A percentile compares a stretch with the other conserved stretches of the same genome.
phyloP scores from a whole-genome alignment of 2,329 filamentous ascomycete species.

The Zalaria sp. region DNA sequence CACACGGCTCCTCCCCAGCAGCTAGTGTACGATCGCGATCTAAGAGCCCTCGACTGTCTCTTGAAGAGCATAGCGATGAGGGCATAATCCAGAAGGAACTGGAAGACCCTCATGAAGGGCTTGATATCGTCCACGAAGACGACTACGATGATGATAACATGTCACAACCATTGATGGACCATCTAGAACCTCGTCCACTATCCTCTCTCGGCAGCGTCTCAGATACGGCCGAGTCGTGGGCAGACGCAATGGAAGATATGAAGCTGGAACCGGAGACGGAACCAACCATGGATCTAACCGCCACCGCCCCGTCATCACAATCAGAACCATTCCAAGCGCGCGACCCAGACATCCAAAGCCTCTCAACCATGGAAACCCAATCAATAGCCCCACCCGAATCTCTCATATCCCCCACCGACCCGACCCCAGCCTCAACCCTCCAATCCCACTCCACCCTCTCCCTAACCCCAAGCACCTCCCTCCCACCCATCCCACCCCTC shows the following conservation, averaged over 20 bases:
- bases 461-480: conserved; percentile 1
- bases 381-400: background rate
- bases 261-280: conserved; percentile 5
- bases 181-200: conserved; percentile 20
- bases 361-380: background rate
- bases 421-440: background rate
- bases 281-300: background rate
- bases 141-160: conserved; percentile 4
- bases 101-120: conserved; percentile 11
- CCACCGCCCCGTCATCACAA: background rate
- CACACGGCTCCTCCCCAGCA: background rate
- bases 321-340: background rate
- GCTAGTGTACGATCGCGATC: conserved; percentile 6
- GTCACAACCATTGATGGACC: conserved; percentile 12
- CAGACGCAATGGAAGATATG: conserved; percentile 10
- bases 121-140: background rate
- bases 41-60: conserved; percentile 28
- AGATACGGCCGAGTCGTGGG: conserved; percentile 6
- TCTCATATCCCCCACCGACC: background rate
- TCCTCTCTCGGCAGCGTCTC: conserved; percentile 1
- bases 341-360: background rate
- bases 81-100: conserved; percentile 16
- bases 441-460: background rate
- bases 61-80: conserved; percentile 30
- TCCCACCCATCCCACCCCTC: conserved; percentile 35